phyloP scores from a whole-genome alignment of 2,329 filamentous ascomycete species.

The Coniosporium uncinatum region DNA sequence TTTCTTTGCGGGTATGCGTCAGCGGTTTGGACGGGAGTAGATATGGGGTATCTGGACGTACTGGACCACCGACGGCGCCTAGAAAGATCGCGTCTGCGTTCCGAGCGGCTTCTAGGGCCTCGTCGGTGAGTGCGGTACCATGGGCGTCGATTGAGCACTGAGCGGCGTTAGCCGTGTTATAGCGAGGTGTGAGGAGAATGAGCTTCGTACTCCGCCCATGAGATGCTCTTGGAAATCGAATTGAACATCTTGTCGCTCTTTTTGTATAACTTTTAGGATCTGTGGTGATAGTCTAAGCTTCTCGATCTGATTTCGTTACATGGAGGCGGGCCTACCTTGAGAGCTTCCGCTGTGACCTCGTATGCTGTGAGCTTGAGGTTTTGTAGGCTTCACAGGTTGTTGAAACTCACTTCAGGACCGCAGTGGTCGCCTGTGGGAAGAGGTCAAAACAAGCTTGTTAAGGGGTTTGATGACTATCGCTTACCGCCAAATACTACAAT shows the following conservation, averaged over 20 bases:
- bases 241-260: conserved; percentile 61
- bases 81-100: conserved; percentile 85
- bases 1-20: conserved; percentile 44
- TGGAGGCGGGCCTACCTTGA: conserved; percentile 58
- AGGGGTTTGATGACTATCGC: conserved; percentile 2
- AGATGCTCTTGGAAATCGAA: conserved; percentile 92
- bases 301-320: conserved; percentile 6
- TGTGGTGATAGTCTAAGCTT: no score
- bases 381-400: neutral
- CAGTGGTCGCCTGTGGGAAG: conserved; percentile 27
- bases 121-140: conserved; percentile 74
- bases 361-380: conserved; percentile 8
- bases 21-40: conserved; percentile 1
- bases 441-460: conserved; percentile 10
- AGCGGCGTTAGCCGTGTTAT: neutral
- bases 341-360: conserved; percentile 75
- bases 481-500: conserved; percentile 33
- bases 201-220: conserved; percentile 75
- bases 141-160: conserved; percentile 86
- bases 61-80: conserved; percentile 90
- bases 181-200: conserved; percentile 1
- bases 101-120: conserved; percentile 78
- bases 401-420: conserved; percentile 28
- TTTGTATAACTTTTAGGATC: conserved; percentile 77
- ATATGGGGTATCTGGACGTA: conserved; percentile 24